Conservation (phyloP, 2,329 filamentous ascomycete genomes). For the Ophiostoma australiae region DNA sequence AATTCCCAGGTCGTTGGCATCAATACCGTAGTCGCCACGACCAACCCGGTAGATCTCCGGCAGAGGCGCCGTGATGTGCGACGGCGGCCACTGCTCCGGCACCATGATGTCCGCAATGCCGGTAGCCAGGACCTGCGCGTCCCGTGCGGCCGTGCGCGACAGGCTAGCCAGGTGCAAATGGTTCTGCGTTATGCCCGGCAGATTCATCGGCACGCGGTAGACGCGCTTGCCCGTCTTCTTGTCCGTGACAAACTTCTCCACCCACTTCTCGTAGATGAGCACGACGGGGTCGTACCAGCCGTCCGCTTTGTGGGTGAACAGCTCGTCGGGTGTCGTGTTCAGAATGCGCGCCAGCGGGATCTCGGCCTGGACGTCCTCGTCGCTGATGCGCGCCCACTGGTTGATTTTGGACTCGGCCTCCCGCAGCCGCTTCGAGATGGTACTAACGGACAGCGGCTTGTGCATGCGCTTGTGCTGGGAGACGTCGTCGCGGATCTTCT, state of each 20-base stretch:
- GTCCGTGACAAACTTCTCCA: slow-evolving; percentile 22
- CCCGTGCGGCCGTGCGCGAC: background rate
- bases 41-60: background rate
- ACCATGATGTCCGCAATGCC: background rate
- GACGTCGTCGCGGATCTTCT: background rate
- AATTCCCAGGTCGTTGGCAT: background rate
- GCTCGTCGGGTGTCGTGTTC: slow-evolving; percentile 22
- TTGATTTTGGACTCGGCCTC: background rate
- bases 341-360: slow-evolving; percentile 17
- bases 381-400: slow-evolving; percentile 21
- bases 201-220: slow-evolving; percentile 26
- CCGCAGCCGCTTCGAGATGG: background rate
- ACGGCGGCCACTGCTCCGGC: slow-evolving; percentile 17
- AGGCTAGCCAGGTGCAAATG: background rate
- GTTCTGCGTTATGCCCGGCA: background rate
- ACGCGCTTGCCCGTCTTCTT: slow-evolving; percentile 14
- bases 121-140: background rate
- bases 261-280: slow-evolving; percentile 27
- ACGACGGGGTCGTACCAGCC: slow-evolving; percentile 24
- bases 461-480: background rate
- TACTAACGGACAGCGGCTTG: background rate
- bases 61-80: background rate
- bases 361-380: background rate
- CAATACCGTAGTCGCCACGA: background rate
- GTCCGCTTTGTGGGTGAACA: background rate